Conservation (phyloP, 306 rosid species). For the Vicia sativa region DNA sequence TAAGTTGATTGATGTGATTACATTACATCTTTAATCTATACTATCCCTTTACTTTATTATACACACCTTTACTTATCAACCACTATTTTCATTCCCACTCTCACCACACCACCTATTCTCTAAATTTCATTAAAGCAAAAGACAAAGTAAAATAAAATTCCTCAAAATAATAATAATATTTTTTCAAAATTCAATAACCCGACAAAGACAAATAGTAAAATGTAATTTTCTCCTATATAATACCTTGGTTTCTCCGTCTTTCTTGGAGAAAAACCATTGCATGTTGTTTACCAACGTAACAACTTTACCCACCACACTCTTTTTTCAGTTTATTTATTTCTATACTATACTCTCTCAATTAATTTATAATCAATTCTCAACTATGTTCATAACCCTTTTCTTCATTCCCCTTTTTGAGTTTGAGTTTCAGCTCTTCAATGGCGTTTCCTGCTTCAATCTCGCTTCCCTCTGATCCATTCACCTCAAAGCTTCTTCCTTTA, state of each 20-base stretch:
- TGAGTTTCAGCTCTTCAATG: conserved; percentile 50
- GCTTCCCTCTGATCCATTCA: conserved; percentile 40
- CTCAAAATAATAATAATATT: no score
- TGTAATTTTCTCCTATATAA: no score
- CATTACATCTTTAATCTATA: no score
- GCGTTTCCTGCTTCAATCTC: conserved; percentile 50
- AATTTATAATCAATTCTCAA: background rate
- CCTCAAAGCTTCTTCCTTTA: conserved; percentile 32
- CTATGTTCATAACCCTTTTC: conserved; percentile 36
- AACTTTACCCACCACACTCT: conserved; percentile 41
- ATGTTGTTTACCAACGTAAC: conserved; percentile 52
- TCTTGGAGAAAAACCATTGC: conserved; percentile 61
- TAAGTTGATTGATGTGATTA: no score
- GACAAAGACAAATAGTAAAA: no score
- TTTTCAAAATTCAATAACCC: no score
- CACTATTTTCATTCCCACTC: conserved; percentile 1
- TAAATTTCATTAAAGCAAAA: background rate
- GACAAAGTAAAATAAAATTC: no score
- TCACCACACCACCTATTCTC: conserved; percentile 12
- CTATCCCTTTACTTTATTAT: no score
- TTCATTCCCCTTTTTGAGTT: conserved; percentile 23
- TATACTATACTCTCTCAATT: background rate
- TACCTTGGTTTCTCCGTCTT: conserved; percentile 93
- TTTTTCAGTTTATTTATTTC: background rate
- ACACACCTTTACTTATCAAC: background rate